Conservation (phyloP, 345 rosid genomes). For the Streptanthus diversifolius region DNA sequence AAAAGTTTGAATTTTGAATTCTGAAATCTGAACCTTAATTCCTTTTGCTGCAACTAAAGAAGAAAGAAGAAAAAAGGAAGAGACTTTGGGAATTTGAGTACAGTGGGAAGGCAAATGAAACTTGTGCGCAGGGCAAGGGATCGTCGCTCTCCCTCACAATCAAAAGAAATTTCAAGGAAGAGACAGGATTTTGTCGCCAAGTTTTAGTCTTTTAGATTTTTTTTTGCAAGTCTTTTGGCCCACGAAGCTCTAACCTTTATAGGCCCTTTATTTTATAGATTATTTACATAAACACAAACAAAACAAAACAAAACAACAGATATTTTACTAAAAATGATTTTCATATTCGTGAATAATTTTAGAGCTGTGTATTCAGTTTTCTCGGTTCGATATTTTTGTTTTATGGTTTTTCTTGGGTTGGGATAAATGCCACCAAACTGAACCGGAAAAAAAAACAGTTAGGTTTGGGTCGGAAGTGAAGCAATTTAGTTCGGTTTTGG, state of each 20-base stretch:
- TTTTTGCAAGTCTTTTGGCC: background rate
- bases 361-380: too few relatives aligned
- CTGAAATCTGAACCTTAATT: background rate
- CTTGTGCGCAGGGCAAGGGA: conserved; percentile 27
- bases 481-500: too few relatives aligned
- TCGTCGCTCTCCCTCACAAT: conserved; percentile 10
- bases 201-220: background rate
- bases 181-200: background rate
- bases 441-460: too few relatives aligned
- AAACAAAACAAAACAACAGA: background rate
- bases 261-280: background rate
- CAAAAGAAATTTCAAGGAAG: conserved; percentile 26
- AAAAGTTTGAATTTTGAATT: conserved; percentile 1
- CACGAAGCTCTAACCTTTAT: background rate
- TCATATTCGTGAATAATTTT: too few relatives aligned
- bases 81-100: background rate
- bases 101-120: conserved; percentile 15
- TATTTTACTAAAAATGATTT: too few relatives aligned
- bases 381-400: too few relatives aligned
- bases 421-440: too few relatives aligned
- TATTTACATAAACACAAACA: background rate
- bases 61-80: background rate
- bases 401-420: too few relatives aligned
- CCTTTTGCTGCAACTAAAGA: background rate
- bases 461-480: too few relatives aligned